Conservation (phyloP, 306 rosid genomes). For the Arachis hypogaea region DNA sequence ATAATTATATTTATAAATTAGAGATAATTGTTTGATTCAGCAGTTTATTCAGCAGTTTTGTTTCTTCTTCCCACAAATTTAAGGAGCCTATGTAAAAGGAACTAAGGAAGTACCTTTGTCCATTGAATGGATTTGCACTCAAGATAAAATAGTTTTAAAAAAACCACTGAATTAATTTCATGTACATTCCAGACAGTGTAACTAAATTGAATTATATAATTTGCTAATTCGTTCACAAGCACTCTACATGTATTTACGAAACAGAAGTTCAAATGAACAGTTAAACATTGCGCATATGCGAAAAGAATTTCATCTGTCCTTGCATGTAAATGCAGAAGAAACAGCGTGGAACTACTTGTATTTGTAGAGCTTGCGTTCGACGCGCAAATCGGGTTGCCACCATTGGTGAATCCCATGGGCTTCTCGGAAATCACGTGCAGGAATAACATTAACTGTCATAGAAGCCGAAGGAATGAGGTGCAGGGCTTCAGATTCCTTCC, state of each 20-base stretch:
- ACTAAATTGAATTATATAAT: too few species aligned
- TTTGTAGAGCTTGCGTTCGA: slow-evolving; percentile 51
- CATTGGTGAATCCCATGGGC: slow-evolving; percentile 99
- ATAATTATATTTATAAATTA: too few species aligned
- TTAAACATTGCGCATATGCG: neutral
- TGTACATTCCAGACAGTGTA: too few species aligned
- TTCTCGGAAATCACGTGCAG: slow-evolving; percentile 65
- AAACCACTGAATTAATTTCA: too few species aligned
- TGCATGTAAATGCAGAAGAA: slow-evolving; percentile 21
- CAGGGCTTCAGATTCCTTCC: slow-evolving; percentile 71
- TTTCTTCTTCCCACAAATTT: too few species aligned
- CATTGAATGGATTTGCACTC: too few species aligned
- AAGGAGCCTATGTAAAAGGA: too few species aligned
- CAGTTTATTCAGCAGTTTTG: too few species aligned
- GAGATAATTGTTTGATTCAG: too few species aligned
- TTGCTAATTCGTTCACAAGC: too few species aligned
- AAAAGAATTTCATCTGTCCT: slow-evolving; percentile 12
- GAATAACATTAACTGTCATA: slow-evolving; percentile 53
- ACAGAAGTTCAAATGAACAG: neutral
- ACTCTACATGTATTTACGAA: neutral
- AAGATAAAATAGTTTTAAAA: too few species aligned
- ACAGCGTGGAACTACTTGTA: slow-evolving; percentile 48
- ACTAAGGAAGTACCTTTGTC: too few species aligned
- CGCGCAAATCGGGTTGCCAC: slow-evolving; percentile 72
- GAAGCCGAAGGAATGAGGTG: slow-evolving; percentile 95